Evolutionary conservation across 768 basidiomycete genomes (phyloP).

Genomic region (Lactarius pseudohatsudake): DNA sequence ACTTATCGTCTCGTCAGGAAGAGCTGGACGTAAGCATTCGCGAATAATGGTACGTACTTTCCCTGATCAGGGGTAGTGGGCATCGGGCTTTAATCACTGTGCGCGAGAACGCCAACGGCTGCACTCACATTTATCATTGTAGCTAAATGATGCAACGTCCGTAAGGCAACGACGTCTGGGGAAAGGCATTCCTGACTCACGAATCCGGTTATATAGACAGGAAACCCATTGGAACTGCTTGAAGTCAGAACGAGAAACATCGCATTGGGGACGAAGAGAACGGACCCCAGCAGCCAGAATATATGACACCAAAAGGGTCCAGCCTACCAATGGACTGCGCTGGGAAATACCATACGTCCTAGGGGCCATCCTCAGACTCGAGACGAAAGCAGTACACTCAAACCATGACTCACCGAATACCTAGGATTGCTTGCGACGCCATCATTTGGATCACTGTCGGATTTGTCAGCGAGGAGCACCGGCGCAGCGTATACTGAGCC

Average conservation of each 20-base stretch:
- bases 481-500: neutral
- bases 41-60: conserved; percentile 34
- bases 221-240: conserved; percentile 55
- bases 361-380: conserved; percentile 12
- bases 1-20: conserved; percentile 36
- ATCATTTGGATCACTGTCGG: conserved; percentile 56
- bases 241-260: neutral
- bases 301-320: conserved; percentile 42
- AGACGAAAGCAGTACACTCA: neutral
- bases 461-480: neutral
- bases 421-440: conserved; percentile 65
- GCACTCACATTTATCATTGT: conserved; percentile 9
- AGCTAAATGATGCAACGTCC: conserved; percentile 25
- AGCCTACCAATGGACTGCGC: conserved; percentile 43
- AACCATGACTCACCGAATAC: conserved; percentile 46
- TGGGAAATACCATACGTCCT: conserved; percentile 61
- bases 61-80: conserved; percentile 33
- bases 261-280: conserved; percentile 28
- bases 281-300: conserved; percentile 45
- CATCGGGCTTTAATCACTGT: neutral
- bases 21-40: neutral
- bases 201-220: conserved; percentile 49
- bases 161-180: neutral
- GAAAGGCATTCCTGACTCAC: conserved; percentile 38
- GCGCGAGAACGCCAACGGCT: neutral